Evolutionary conservation across 108 stramenopile species (phyloP), one percentile per base, ranked within the genome.

Genomic region (Discostella stelligeroides): DNA sequence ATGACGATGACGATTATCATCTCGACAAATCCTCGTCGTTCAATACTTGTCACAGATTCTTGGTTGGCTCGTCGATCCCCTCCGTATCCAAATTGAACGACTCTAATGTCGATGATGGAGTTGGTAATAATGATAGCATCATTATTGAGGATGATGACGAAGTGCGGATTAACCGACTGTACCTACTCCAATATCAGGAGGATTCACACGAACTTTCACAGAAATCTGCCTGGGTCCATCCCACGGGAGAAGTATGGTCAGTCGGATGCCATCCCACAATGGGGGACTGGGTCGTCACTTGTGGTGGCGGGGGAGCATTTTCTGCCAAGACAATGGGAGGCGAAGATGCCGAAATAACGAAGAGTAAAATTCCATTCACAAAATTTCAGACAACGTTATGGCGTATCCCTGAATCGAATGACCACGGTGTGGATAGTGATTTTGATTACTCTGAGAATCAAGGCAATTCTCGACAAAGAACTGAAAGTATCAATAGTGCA

Each of bases 201-300:
- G 82, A 82, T 45, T 68, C 62, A 21, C 72, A 82, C 38, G 82
- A 82, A 54, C 68, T 82, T 1, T 21, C 66, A 7, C 50, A 53
- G 11, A 72, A 70, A 24, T 49, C 62, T 23, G 63, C 68, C 13
- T 79, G 39, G 18, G 49, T 39, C 15, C 82, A 82, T 66, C 73
- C 78, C 7, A 73, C 60, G 25, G 82, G 82, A 12, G 82, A 82
- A 23, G 66, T 82, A 13, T 82, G 77, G 77, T 21, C 54, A 14
- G 59, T 79, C 68, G 67, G 62, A 10, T 55, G 61, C 14, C 67
- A 79, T 70, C 82, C 77, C 17, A 34, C 27, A 13, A 63, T 47
- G 60, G 60, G 53, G 10, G 73, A 64, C 14, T 60, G 45, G 54
- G 60, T 79, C 21, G 77, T 70, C 21, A 82, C 82, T n/a, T 82